These are phyloP conservation scores for Taphrina betulina DNA, from an alignment of 1,139 yeast species.

Conservation along the genomic window DNA sequence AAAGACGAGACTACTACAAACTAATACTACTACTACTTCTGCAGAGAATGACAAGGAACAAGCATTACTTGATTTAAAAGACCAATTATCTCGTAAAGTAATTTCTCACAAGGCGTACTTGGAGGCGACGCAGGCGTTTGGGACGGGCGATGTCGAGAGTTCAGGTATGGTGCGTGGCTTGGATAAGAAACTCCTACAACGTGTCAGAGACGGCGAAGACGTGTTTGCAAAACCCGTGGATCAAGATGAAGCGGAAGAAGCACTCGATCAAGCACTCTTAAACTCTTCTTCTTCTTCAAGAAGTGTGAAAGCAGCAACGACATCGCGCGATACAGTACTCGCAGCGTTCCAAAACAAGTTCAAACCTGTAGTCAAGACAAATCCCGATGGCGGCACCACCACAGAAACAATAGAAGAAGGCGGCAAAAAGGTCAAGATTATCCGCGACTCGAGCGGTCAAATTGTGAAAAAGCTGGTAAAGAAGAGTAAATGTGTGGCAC, in stretches of 20 bases:
- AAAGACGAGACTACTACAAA: neutral
- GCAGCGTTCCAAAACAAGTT: neutral
- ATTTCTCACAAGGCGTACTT: constrained; percentile 33
- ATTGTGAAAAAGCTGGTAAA: constrained; percentile 17
- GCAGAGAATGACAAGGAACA: constrained; percentile 4
- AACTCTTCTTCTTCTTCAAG: neutral
- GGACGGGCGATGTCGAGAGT: constrained; percentile 25
- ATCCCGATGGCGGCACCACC: constrained; percentile 21
- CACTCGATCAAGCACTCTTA: constrained; percentile 7
- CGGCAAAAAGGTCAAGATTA: constrained; percentile 21
- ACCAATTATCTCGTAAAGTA: constrained; percentile 14
- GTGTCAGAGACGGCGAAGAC: constrained; percentile 31
- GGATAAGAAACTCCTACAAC: constrained; percentile 31
- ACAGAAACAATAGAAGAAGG: constrained; percentile 3
- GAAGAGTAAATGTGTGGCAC: no score
- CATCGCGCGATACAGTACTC: neutral
- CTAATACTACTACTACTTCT: no score
- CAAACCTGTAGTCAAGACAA: constrained; percentile 1
- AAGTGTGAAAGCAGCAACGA: neutral
- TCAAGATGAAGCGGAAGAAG: constrained; percentile 9
- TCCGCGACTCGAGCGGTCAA: constrained; percentile 17
- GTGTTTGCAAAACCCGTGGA: constrained; percentile 3
- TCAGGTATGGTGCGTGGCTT: constrained; percentile 34
- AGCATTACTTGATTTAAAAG: constrained; percentile 4
- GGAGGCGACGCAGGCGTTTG: constrained; percentile 7